Conservation (phyloP, 164 flowering plant genomes). For the Sextonia rubra region DNA sequence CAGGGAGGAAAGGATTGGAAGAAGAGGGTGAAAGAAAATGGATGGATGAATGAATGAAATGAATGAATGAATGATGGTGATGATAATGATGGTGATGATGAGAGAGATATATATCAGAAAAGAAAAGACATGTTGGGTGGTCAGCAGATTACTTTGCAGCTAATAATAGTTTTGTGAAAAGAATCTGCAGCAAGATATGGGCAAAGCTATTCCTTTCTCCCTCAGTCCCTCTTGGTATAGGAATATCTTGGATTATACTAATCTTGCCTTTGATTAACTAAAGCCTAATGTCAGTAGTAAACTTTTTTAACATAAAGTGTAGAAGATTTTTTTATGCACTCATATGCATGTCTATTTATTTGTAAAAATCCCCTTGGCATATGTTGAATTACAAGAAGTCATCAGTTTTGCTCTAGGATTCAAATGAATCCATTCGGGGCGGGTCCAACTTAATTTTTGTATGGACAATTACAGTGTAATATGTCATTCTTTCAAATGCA, state of each 20-base stretch:
- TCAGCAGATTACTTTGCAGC: conserved; percentile 53
- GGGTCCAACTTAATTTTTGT: too few species aligned
- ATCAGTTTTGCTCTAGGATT: too few species aligned
- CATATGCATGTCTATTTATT: too few species aligned
- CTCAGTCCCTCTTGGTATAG: background rate
- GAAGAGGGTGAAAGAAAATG: conserved; percentile 3
- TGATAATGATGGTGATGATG: conserved; percentile 18
- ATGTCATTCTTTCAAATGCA: too few species aligned
- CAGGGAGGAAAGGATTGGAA: background rate
- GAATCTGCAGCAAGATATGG: background rate
- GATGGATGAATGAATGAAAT: background rate
- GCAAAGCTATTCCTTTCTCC: background rate
- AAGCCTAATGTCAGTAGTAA: too few species aligned
- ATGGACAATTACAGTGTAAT: too few species aligned
- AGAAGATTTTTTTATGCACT: too few species aligned
- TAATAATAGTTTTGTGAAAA: conserved; percentile 41
- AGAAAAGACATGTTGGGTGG: conserved; percentile 42
- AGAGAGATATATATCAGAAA: conserved; percentile 17
- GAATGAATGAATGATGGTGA: conserved; percentile 18
- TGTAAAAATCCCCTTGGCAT: too few species aligned
- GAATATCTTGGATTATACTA: background rate
- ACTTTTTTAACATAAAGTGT: too few species aligned
- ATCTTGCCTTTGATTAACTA: background rate
- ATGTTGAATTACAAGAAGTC: too few species aligned
- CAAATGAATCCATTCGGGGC: too few species aligned